Percentiles rank a stretch among this genome's conserved stretches.
Evolutionary conservation across 2,329 filamentous ascomycete genomes (phyloP).

Genomic region (Thielaviopsis populi): DNA sequence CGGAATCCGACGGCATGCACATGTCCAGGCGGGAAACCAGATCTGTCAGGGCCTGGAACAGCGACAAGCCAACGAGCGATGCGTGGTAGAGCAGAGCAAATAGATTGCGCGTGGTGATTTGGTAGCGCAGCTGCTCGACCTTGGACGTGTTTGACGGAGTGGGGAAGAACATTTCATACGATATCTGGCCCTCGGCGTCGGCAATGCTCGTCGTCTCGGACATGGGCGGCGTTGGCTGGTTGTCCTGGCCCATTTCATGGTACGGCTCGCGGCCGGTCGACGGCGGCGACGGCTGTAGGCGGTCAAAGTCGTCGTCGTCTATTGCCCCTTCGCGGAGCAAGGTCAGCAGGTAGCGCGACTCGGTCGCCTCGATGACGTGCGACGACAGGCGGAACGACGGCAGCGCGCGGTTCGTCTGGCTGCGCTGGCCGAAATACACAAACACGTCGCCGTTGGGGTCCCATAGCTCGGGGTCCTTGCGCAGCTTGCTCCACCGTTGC

Average conservation of each 20-base stretch:
- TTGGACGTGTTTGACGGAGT: constrained; percentile 35
- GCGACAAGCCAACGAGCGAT: constrained; percentile 47
- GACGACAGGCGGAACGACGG: constrained; percentile 44
- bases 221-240: constrained; percentile 27
- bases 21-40: constrained; percentile 44
- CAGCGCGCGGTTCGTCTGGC: constrained; percentile 30
- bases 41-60: constrained; percentile 48
- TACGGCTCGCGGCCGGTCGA: constrained; percentile 17
- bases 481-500: constrained; percentile 39
- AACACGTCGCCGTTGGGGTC: constrained; percentile 45
- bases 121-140: constrained; percentile 38
- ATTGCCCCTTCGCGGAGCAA: constrained; percentile 38
- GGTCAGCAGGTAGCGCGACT: constrained; percentile 38
- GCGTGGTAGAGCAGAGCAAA: constrained; percentile 50
- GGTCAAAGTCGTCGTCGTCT: constrained; percentile 34
- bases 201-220: constrained; percentile 31
- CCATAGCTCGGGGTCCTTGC: constrained; percentile 46
- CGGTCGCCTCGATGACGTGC: constrained; percentile 42
- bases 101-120: constrained; percentile 53
- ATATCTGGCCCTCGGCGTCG: constrained; percentile 39
- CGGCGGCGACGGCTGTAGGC: constrained; percentile 30
- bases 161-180: constrained; percentile 49
- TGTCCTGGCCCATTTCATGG: constrained; percentile 19
- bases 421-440: constrained; percentile 37
- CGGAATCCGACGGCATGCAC: constrained; percentile 41